phyloP scores from a whole-genome alignment of 257 asterid genomes.

The Solanum tarapatanum region DNA sequence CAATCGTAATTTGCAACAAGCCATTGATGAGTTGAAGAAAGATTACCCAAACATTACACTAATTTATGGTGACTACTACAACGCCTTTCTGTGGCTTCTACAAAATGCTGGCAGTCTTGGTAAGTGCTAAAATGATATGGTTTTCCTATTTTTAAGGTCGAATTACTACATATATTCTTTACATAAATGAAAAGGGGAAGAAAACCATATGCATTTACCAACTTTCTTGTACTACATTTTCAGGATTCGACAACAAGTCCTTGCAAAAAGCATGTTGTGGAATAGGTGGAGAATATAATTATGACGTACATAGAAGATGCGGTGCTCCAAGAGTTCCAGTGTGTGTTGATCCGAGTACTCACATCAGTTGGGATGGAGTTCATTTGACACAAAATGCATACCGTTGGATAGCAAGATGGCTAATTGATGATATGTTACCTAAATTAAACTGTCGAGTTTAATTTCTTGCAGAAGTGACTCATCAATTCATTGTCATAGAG shows the following conservation, averaged over 20 bases:
- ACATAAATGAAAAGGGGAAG: background rate
- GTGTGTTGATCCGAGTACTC: background rate
- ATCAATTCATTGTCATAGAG: too few relatives aligned
- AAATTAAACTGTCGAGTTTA: background rate
- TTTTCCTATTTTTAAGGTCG: background rate
- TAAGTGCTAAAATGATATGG: background rate
- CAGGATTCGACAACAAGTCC: conserved; percentile 4
- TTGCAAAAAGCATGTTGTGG: conserved; percentile 18
- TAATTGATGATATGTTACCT: background rate
- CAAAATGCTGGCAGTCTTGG: background rate
- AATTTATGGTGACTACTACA: conserved; percentile 6
- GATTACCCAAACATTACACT: background rate
- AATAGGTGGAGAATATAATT: conserved; percentile 11
- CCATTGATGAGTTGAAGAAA: background rate
- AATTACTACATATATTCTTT: background rate
- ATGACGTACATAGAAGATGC: background rate
- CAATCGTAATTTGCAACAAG: background rate
- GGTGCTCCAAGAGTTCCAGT: background rate
- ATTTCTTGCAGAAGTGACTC: background rate
- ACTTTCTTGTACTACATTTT: background rate
- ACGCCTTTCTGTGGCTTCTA: conserved; percentile 3
- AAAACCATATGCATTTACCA: background rate
- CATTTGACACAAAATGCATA: conserved; percentile 17
- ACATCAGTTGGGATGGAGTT: conserved; percentile 20
- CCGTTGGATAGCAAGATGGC: background rate